A percentile compares a stretch with the other conserved stretches of the same genome.
These are phyloP conservation scores for Kuraishia floccosa DNA, from an alignment of 805 yeast species.

Conservation along the genomic window DNA sequence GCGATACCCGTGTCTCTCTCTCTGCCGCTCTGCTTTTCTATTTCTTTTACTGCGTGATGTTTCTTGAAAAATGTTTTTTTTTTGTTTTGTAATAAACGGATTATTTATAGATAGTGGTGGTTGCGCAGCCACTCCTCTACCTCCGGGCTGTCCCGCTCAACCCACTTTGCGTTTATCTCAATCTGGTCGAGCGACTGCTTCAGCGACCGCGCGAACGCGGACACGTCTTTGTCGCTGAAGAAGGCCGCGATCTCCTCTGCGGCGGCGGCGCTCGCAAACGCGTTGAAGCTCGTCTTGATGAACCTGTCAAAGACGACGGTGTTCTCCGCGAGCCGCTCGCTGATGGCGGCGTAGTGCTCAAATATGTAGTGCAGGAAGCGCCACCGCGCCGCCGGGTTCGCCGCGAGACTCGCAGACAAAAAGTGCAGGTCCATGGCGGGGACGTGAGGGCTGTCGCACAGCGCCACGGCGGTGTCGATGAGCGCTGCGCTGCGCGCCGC, in stretches of 20 bases:
- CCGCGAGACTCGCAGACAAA: slow-evolving; percentile 32
- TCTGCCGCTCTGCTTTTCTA: slow-evolving; percentile 49
- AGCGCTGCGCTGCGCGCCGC: slow-evolving; percentile 19
- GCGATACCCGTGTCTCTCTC: slow-evolving; percentile 62
- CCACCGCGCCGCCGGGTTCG: slow-evolving; percentile 31
- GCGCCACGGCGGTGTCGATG: slow-evolving; percentile 24
- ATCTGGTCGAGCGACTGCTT: slow-evolving; percentile 46
- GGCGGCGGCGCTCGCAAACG: slow-evolving; percentile 22
- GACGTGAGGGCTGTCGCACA: slow-evolving; percentile 30
- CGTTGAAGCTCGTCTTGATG: slow-evolving; percentile 20
- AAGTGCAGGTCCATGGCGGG: slow-evolving; percentile 52
- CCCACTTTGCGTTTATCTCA: slow-evolving; percentile 39
- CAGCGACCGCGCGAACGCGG: slow-evolving; percentile 48
- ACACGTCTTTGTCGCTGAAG: slow-evolving; percentile 32
- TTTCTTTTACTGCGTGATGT: neutral
- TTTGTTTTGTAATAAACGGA: slow-evolving; percentile 4
- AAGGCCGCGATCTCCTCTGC: slow-evolving; percentile 26
- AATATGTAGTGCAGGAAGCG: no score
- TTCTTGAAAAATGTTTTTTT: neutral
- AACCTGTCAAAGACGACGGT: slow-evolving; percentile 21
- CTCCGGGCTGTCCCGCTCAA: slow-evolving; percentile 25
- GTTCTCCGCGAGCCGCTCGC: no score
- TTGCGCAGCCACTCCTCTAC: slow-evolving; percentile 37
- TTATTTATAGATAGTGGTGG: no score
- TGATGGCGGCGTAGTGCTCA: no score